Percentiles rank a stretch among this genome's conserved stretches.
Evolutionary conservation across 2,329 filamentous ascomycete species (phyloP).

Genomic region (Salinomyces thailandicus): DNA sequence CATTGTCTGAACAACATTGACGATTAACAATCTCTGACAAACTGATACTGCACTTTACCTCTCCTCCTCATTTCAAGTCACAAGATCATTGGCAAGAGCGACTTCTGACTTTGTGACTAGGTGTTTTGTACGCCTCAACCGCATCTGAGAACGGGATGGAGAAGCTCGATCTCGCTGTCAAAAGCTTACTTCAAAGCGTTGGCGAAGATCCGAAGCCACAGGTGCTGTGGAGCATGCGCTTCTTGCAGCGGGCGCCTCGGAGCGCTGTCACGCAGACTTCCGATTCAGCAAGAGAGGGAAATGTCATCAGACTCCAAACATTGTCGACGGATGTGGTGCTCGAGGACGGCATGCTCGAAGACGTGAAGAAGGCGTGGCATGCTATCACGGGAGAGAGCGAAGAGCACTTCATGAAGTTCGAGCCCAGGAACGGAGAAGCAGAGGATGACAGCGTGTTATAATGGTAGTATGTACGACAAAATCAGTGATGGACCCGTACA

Average conservation of each 20-base stretch:
- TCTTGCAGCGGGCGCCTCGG: conserved; percentile 35
- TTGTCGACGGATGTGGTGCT: conserved; percentile 59
- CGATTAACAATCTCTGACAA: conserved; percentile 79
- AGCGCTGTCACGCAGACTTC: not conserved
- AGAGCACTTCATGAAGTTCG: conserved; percentile 64
- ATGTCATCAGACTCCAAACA: conserved; percentile 39
- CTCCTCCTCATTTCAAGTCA: not conserved
- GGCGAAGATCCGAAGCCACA: conserved; percentile 26
- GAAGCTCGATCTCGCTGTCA: conserved; percentile 33
- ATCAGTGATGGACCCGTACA: too few relatives aligned
- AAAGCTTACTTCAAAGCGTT: conserved; percentile 33
- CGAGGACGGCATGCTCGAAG: conserved; percentile 56
- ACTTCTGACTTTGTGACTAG: conserved; percentile 29
- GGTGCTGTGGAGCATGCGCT: conserved; percentile 44
- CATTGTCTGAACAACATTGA: conserved; percentile 98
- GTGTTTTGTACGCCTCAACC: conserved; percentile 48
- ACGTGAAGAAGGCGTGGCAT: conserved; percentile 62
- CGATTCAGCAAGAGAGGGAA: conserved; percentile 1
- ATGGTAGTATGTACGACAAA: too few relatives aligned
- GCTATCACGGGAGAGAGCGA: conserved; percentile 45
- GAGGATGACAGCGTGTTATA: too few relatives aligned
- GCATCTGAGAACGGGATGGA: conserved; percentile 27
- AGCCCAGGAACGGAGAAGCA: conserved; percentile 4
- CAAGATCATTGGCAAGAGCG: too few relatives aligned
- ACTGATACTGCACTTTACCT: conserved; percentile 50